A percentile compares a stretch with the other conserved stretches of the same genome.
Conservation (phyloP, 1,284 basidiomycete genomes). For the Rhodofomes roseus region DNA sequence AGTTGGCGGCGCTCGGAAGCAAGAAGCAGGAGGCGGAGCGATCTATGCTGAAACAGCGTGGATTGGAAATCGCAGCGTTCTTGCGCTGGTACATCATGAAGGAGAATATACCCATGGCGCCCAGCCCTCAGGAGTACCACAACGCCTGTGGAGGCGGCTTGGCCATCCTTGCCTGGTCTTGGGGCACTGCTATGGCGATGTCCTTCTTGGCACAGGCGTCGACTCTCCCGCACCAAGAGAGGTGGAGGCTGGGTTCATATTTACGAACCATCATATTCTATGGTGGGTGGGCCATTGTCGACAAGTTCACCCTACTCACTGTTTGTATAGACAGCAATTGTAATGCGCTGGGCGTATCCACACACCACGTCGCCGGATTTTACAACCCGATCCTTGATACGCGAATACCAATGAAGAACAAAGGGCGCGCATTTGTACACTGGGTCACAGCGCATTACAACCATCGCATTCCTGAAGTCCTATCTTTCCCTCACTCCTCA, state of each 20-base stretch:
- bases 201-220: conserved; percentile 10
- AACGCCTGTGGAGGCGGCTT: conserved; percentile 6
- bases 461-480: background rate
- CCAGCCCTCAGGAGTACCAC: background rate
- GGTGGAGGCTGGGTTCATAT: conserved; percentile 2
- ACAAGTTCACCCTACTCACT: background rate
- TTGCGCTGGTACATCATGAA: conserved; percentile 4
- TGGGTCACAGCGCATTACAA: conserved; percentile 1
- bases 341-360: background rate
- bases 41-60: background rate
- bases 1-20: background rate
- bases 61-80: conserved; percentile 7
- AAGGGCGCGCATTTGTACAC: background rate
- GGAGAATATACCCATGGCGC: conserved; percentile 2
- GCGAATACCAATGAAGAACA: background rate
- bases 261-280: conserved; percentile 9
- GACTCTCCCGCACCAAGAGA: conserved; percentile 4
- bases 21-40: background rate
- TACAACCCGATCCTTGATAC: conserved; percentile 1
- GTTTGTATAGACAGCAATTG: background rate
- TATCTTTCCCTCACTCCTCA: background rate
- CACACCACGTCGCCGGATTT: background rate
- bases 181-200: conserved; percentile 1
- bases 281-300: conserved; percentile 1
- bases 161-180: conserved; percentile 10